A percentile compares a stretch with the other conserved stretches of the same genome.
These are phyloP conservation scores for Aspergillus sparsus DNA, from an alignment of 495 filamentous ascomycete genomes.

Conservation along the genomic window DNA sequence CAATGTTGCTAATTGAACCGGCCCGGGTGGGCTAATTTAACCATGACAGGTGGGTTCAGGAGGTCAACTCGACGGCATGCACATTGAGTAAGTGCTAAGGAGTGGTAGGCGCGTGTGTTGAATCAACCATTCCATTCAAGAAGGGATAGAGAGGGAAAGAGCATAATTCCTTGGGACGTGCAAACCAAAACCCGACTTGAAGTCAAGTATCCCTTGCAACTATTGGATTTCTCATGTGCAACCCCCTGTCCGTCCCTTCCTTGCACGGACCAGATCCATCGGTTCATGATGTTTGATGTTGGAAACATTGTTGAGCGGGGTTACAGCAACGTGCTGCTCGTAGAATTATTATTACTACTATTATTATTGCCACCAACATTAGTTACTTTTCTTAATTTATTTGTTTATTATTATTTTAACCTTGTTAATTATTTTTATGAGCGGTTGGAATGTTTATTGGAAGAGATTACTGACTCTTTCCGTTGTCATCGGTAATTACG, in stretches of 20 bases:
- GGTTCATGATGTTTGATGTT: conserved; percentile 13
- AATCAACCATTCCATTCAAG: conserved; percentile 2
- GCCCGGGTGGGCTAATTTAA: conserved; percentile 3
- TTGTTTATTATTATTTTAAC: too few relatives aligned
- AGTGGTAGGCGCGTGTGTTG: not conserved
- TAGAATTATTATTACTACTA: conserved; percentile 10
- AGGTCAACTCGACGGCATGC: not conserved
- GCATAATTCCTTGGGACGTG: not conserved
- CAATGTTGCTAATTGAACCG: conserved; percentile 2
- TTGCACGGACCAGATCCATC: conserved; percentile 16
- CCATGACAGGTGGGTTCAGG: conserved; percentile 2
- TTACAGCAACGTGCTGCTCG: conserved; percentile 5
- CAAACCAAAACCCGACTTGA: conserved; percentile 1
- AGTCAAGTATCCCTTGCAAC: conserved; percentile 14
- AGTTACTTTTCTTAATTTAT: too few relatives aligned
- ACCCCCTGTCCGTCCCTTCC: not conserved
- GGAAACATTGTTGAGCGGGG: conserved; percentile 16
- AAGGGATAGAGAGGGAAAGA: not conserved
- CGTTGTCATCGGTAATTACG: not conserved
- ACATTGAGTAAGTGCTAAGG: not conserved
- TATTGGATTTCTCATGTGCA: not conserved
- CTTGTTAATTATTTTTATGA: too few relatives aligned
- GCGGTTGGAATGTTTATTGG: not conserved
- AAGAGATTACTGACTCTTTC: not conserved
- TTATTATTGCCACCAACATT: too few relatives aligned